Evolutionary conservation across 2,329 filamentous ascomycete species (phyloP).

Genomic region (Boeremia lycopersici): DNA sequence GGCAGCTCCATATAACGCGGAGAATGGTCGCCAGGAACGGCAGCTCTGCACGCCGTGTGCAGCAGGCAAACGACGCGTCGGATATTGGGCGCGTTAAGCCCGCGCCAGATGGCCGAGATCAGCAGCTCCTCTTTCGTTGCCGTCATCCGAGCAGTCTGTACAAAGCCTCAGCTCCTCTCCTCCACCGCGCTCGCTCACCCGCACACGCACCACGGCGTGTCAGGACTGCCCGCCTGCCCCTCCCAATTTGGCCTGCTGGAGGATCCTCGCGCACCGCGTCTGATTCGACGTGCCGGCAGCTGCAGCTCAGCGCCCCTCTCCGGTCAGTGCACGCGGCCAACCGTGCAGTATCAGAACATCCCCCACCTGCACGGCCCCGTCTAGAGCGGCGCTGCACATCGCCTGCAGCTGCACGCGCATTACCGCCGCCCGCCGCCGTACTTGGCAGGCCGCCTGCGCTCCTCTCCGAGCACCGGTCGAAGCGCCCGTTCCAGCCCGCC

Average conservation of each 20-base stretch:
- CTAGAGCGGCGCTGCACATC: constrained; percentile 11
- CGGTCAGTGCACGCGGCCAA: constrained; percentile 11
- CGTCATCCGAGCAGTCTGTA: constrained; percentile 23
- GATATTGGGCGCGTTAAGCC: constrained; percentile 15
- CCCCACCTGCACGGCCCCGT: constrained; percentile 7
- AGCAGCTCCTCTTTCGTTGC: constrained; percentile 23
- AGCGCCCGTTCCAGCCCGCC: constrained; percentile 53
- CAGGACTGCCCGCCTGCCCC: constrained; percentile 10
- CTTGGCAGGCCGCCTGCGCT: constrained; percentile 28
- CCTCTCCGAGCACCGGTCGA: constrained; percentile 41
- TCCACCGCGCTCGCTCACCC: too few relatives aligned
- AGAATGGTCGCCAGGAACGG: background rate
- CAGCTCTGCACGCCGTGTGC: background rate
- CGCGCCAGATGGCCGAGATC: constrained; percentile 25
- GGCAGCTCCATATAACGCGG: constrained; percentile 1
- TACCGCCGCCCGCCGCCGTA: constrained; percentile 8
- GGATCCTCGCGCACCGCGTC: constrained; percentile 10
- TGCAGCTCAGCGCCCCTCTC: constrained; percentile 1
- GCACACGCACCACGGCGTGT: too few relatives aligned
- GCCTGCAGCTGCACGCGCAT: constrained; percentile 2
- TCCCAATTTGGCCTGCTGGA: constrained; percentile 8
- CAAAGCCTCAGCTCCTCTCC: too few relatives aligned
- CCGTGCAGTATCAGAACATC: constrained; percentile 8
- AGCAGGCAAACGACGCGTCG: constrained; percentile 3
- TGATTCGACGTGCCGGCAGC: constrained; percentile 13